Conservation (phyloP, 1,284 basidiomycete species). For the Tylopilus sp. region DNA sequence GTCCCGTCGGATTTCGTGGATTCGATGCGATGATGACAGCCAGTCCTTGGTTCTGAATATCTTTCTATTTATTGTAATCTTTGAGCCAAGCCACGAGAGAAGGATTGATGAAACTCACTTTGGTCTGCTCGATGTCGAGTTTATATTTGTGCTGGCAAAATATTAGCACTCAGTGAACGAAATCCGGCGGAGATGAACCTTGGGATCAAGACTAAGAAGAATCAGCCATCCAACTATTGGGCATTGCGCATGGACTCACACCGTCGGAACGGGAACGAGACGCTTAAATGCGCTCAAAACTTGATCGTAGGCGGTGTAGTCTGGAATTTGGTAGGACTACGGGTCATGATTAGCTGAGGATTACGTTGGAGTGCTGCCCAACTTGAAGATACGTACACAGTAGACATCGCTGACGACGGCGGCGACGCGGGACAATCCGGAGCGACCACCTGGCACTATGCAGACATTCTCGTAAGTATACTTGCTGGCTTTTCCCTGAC, state of each 20-base stretch:
- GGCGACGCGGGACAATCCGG: slow-evolving; percentile 85
- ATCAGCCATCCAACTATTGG: slow-evolving; percentile 13
- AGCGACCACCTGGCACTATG: slow-evolving; percentile 85
- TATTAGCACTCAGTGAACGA: slow-evolving; percentile 11
- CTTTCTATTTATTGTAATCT: slow-evolving; percentile 45
- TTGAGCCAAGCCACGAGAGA: slow-evolving; percentile 3
- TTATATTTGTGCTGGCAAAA: slow-evolving; percentile 51
- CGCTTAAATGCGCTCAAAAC: slow-evolving; percentile 84
- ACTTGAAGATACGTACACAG: slow-evolving; percentile 42
- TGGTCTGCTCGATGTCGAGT: slow-evolving; percentile 71
- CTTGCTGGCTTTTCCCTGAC: slow-evolving; percentile 71
- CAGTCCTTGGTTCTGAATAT: slow-evolving; percentile 75
- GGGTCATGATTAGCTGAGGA: slow-evolving; percentile 4
- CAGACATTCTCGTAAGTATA: slow-evolving; percentile 91
- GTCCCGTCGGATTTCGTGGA: slow-evolving; percentile 89
- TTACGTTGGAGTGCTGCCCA: background rate
- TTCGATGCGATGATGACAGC: slow-evolving; percentile 87
- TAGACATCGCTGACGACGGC: slow-evolving; percentile 86
- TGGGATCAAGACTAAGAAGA: slow-evolving; percentile 49
- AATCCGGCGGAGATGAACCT: slow-evolving; percentile 35
- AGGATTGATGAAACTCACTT: slow-evolving; percentile 35
- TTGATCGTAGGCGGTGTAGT: slow-evolving; percentile 85
- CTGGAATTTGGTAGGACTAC: slow-evolving; percentile 80
- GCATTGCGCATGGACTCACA: slow-evolving; percentile 45
- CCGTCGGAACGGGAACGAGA: slow-evolving; percentile 84